Percentiles rank a stretch among this genome's conserved stretches.
These are phyloP conservation scores for Talaromyces sp. DNA, from an alignment of 2,329 filamentous ascomycete species.

Conservation along the genomic window DNA sequence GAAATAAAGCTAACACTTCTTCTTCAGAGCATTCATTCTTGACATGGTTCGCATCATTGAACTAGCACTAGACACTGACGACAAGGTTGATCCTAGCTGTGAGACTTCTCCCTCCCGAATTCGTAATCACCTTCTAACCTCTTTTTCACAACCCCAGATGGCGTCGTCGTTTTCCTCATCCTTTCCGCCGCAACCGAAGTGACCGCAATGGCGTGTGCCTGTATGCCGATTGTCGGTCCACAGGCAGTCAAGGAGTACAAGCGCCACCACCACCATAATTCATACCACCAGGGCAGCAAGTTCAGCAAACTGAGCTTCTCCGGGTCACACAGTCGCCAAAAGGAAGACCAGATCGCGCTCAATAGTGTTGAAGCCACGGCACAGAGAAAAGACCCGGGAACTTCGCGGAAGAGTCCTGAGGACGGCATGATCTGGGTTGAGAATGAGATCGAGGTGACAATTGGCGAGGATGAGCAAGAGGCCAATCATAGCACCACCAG, in stretches of 20 bases:
- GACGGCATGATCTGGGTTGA: neutral
- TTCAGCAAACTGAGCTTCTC: neutral
- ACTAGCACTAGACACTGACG: neutral
- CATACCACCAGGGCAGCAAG: neutral
- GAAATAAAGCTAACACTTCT: neutral
- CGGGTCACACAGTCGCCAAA: neutral
- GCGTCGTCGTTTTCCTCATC: neutral
- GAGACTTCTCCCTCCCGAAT: neutral
- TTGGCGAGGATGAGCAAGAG: neutral
- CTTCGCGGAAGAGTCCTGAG: neutral
- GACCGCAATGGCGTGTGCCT: neutral
- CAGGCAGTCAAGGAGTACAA: slow-evolving; percentile 1
- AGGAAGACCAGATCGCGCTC: neutral
- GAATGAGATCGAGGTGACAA: neutral
- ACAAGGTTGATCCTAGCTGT: neutral
- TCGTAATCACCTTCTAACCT: neutral
- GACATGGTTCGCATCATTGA: neutral
- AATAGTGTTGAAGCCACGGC: neutral
- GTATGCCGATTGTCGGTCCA: neutral
- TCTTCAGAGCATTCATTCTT: neutral
- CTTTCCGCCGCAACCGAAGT: neutral
- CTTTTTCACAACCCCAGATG: neutral
- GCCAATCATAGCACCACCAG: neutral
- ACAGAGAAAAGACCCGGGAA: neutral
- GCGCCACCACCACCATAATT: neutral